A percentile compares a stretch with the other conserved stretches of the same genome.
These are phyloP conservation scores for Neurospora sp. DNA, from an alignment of 495 filamentous ascomycete species.

Conservation along the genomic window DNA sequence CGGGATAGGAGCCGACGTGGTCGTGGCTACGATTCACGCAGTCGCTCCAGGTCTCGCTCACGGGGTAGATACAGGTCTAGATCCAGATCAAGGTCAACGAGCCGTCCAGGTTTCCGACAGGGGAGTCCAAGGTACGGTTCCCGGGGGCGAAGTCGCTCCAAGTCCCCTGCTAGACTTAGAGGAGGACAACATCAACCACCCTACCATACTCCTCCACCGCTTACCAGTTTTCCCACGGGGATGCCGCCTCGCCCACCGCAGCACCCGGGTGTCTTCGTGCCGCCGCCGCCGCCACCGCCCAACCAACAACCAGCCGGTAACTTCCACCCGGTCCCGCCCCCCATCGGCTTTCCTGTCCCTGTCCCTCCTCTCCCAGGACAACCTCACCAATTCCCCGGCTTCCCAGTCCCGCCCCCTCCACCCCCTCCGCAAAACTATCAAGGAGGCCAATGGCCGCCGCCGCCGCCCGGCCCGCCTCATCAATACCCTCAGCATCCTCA, in stretches of 20 bases:
- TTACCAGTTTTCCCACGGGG: background rate
- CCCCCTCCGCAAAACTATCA: background rate
- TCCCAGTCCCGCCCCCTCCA: constrained; percentile 13
- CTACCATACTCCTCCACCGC: background rate
- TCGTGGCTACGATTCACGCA: background rate
- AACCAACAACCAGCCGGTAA: background rate
- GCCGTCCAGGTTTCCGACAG: constrained; percentile 17
- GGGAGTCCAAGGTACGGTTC: constrained; percentile 9
- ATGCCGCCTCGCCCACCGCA: background rate
- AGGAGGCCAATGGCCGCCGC: background rate
- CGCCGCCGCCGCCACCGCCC: background rate
- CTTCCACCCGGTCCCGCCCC: background rate
- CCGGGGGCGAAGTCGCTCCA: background rate
- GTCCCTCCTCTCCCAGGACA: constrained; percentile 13
- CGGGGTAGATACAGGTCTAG: constrained; percentile 24
- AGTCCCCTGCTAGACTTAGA: background rate
- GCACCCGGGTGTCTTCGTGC: background rate
- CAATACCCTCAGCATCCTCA: background rate
- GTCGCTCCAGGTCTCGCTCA: constrained; percentile 14
- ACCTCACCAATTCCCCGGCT: constrained; percentile 18
- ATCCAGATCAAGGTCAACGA: constrained; percentile 30
- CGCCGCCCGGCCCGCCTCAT: background rate
- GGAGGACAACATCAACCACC: background rate
- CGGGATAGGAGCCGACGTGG: background rate
- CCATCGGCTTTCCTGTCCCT: background rate